A percentile compares a stretch with the other conserved stretches of the same genome.
Evolutionary conservation across 139 green algal species (phyloP).

Genomic region (Picochlorum costavermella): DNA sequence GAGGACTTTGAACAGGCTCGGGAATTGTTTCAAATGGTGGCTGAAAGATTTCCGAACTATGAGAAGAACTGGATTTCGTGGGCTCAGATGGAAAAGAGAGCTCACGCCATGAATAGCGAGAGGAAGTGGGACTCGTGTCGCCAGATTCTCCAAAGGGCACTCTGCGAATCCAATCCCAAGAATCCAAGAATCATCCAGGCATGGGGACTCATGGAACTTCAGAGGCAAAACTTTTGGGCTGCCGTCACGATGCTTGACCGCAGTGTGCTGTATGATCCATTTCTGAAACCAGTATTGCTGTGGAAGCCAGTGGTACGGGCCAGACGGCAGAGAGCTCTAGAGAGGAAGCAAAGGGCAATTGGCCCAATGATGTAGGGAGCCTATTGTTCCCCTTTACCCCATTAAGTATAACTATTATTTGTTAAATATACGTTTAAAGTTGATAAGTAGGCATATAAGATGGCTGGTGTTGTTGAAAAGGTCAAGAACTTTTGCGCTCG

Average conservation of each 20-base stretch:
- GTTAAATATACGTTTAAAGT: no score
- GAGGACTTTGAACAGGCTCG: slow-evolving; percentile 26
- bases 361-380: neutral
- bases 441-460: neutral
- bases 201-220: slow-evolving; percentile 72
- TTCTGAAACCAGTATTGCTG: slow-evolving; percentile 32
- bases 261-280: slow-evolving; percentile 28
- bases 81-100: slow-evolving; percentile 46
- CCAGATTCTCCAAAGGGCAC: slow-evolving; percentile 49
- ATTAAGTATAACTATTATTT: no score
- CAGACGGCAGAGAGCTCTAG: neutral
- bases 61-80: slow-evolving; percentile 34
- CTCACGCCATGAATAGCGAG: slow-evolving; percentile 8
- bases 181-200: slow-evolving; percentile 40
- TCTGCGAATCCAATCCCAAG: slow-evolving; percentile 43
- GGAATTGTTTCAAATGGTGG: slow-evolving; percentile 32
- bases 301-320: slow-evolving; percentile 36
- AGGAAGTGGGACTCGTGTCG: slow-evolving; percentile 23
- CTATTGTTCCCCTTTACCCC: no score
- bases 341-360: neutral
- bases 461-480: neutral
- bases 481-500: slow-evolving; percentile 4
- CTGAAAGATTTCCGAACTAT: slow-evolving; percentile 12
- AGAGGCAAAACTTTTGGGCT: slow-evolving; percentile 56
- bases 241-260: slow-evolving; percentile 59